phyloP scores from a whole-genome alignment of 345 rosid species.

The Brassica carinata region DNA sequence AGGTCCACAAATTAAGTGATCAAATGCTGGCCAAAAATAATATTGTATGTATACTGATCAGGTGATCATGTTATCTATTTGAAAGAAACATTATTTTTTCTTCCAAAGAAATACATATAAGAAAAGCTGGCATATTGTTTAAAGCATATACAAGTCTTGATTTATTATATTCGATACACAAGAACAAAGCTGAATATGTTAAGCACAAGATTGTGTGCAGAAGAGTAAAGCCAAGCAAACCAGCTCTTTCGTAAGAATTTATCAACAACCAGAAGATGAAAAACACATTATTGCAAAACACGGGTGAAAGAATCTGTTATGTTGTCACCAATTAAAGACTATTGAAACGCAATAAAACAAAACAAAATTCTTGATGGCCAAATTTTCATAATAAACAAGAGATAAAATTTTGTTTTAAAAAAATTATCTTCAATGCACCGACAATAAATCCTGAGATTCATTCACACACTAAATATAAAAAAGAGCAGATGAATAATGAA shows the following conservation, averaged over 20 bases:
- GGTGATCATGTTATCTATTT: neutral
- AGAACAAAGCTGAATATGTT: neutral
- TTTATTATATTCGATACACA: neutral
- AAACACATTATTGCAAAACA: constrained; percentile 22
- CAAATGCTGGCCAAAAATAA: constrained; percentile 20
- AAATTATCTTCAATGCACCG: constrained; percentile 27
- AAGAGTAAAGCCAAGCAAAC: constrained; percentile 1
- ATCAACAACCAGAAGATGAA: neutral
- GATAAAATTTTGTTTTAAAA: neutral
- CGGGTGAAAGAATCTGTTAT: constrained; percentile 29
- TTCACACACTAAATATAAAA: constrained; percentile 2
- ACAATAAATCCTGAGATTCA: constrained; percentile 15
- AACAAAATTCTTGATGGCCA: constrained; percentile 16
- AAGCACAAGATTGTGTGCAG: neutral
- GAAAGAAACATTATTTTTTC: neutral
- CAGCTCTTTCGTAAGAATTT: constrained; percentile 14
- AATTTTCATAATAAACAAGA: neutral
- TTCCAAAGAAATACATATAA: neutral
- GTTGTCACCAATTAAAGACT: constrained; percentile 33
- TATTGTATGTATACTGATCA: neutral
- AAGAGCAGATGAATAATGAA: neutral
- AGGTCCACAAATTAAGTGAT: constrained; percentile 20
- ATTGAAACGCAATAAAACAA: constrained; percentile 20
- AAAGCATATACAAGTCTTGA: neutral
- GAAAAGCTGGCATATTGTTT: neutral